Base-by-base conservation (phyloP, 306 rosid genomes). In the Abrus precatorius region DNA sequence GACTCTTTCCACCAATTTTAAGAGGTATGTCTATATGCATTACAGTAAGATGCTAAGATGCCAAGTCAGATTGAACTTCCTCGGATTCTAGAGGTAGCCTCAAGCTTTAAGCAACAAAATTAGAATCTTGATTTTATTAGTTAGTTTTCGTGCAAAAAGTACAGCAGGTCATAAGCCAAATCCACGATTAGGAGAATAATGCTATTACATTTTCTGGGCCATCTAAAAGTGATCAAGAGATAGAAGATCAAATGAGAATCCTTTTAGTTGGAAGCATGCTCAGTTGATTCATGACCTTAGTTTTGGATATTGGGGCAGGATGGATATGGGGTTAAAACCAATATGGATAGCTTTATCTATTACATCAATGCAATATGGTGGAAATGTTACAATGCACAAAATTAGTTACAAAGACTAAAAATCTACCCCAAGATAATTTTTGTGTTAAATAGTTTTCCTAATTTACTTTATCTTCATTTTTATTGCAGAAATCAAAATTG, bases 401-500 rank as follows among this genome's bases (percentile, higher is more conserved):
- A 14, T 14, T 7, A 64, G n/a, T 50, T 75, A 57, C 36, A 57
- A 56, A 12, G 41, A 57, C 38, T 38, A 56, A 64, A 64, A 76
- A 49, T 13, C 12, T 45, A 6, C 14, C 10, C 13, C 34, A 20
- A 56, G 40, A 69, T 30, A 2, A 30, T 5, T 13, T 49, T 47
- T 77, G 44, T 7, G 32, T 40, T 69, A 45, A 62, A 36, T 45
- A 36, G 48, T 43, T 76, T 48, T 27, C 50, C 55, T 32, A 67
- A 78, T 60, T 59, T 53, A 65, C 44, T 34, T 71, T 33, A 7
- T 36, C 40, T 62, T 48, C 71, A 63, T 2, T 70, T 44, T 11
- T 14, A 59, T 20, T 56, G 60, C 36, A 69, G 28, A 74, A 85
- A 77, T 30, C 28, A 64, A 84, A 81, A 29, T 72, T 9, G 6